Evolutionary conservation across 345 rosid species (phyloP).

Genomic region (Citrus reticulata): DNA sequence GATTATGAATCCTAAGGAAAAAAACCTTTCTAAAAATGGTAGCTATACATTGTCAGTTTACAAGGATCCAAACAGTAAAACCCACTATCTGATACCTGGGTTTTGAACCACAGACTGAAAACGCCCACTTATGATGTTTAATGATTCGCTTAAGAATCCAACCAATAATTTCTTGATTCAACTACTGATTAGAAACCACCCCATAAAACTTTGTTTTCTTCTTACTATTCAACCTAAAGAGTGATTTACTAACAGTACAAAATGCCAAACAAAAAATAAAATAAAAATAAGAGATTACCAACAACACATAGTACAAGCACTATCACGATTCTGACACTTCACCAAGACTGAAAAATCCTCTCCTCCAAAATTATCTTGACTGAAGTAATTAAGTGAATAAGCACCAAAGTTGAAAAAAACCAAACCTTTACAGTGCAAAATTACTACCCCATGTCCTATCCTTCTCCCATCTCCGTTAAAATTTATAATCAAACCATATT

Average conservation of each 20-base stretch:
- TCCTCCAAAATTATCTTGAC: constrained; percentile 9
- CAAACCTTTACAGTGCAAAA: constrained; percentile 21
- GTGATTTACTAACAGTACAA: constrained; percentile 10
- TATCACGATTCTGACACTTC: constrained; percentile 31
- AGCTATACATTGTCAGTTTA: not conserved
- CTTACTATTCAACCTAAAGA: constrained; percentile 2
- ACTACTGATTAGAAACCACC: not conserved
- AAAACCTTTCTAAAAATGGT: not conserved
- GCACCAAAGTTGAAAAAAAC: not conserved
- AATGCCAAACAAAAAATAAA: constrained; percentile 20
- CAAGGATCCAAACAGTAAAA: constrained; percentile 8
- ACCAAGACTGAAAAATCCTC: constrained; percentile 17
- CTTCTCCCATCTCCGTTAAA: not conserved
- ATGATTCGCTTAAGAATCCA: not conserved
- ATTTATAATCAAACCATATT: not conserved
- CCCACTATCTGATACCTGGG: constrained; percentile 3
- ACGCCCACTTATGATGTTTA: not conserved
- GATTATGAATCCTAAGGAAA: constrained; percentile 9
- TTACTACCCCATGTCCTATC: constrained; percentile 11
- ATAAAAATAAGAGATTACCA: constrained; percentile 21
- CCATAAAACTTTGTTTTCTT: not conserved
- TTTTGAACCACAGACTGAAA: constrained; percentile 10
- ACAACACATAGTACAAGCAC: constrained; percentile 21
- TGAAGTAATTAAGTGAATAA: not conserved
- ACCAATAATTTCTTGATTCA: constrained; percentile 8